Evolutionary conservation across 1,139 yeast genomes (phyloP).

Genomic region (Geotrichum candidum): DNA sequence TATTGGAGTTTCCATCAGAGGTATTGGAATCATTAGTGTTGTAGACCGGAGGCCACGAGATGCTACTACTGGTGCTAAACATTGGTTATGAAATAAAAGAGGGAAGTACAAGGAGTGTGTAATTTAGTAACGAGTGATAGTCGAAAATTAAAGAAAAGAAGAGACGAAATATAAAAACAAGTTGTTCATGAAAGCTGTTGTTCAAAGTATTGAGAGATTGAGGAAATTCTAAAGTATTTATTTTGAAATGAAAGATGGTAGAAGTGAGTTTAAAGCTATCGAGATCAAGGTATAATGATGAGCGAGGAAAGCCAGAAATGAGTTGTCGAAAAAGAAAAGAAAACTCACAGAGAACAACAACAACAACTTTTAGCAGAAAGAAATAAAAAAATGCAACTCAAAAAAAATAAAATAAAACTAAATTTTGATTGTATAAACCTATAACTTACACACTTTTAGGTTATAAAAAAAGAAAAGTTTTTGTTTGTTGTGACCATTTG

Average conservation of each 20-base stretch:
- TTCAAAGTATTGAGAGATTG: background rate
- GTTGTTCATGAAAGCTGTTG: background rate
- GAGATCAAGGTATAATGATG: background rate
- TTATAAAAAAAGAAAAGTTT: background rate
- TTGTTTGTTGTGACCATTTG: background rate
- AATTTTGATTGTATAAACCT: no score
- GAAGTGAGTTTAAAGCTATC: background rate
- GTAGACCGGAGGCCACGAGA: background rate
- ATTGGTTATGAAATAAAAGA: background rate
- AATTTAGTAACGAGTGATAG: background rate
- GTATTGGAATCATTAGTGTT: background rate
- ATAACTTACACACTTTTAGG: background rate
- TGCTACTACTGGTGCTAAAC: background rate
- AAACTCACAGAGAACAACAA: background rate
- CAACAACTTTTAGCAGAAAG: background rate
- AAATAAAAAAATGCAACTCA: background rate
- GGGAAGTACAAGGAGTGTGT: background rate
- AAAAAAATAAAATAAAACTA: background rate
- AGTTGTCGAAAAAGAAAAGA: background rate
- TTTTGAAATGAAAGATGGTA: background rate
- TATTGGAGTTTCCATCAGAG: background rate
- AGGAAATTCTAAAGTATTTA: conserved; percentile 2
- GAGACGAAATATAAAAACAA: background rate
- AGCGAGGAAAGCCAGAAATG: background rate
- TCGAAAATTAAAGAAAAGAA: background rate